Evolutionary conservation across 768 basidiomycete species (phyloP), one percentile per base, ranked within the genome.

Genomic region (Leccinellum rugosiceps): DNA sequence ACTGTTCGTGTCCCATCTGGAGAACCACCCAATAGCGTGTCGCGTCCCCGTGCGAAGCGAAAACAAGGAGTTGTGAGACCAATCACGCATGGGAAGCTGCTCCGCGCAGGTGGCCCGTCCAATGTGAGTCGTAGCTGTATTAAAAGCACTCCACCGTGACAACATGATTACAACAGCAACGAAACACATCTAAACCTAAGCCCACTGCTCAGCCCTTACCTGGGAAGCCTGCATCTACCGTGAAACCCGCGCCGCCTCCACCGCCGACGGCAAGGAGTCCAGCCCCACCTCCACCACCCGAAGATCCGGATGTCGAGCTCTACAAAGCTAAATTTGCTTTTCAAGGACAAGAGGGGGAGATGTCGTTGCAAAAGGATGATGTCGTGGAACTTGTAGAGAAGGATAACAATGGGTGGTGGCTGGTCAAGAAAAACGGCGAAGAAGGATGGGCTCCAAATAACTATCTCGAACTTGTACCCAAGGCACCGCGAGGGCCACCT

Each of bases 391-490:
- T 98, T 19, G 78, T 94, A 31, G 88, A 96, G 76, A 94, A 97
- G 70, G 87, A 88, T 68, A 85, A 94, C 58, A 96, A 96, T 64
- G 97, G 96, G 3, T 99, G 97, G 97, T 98, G 97, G 96, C 79
- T 97, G 31, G 88, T 98, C 56, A 91, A 88, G 79, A 93, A 89
- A 73, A 81, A 79, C 52, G 82, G 82, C 3, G 74, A 76, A 17
- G 94, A 98, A 69, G 97, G 93, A 14, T 99, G 95, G 94, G 93
- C 95, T 19, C 97, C 97, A 2, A 86, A 88, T 63, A 94, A 93
- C 71, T 97, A 94, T 67, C 84, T 96, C 7, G 94, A 97, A 69
- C 80, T 88, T 32, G 82, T 88, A 5, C 85, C 86, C 17, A 83
- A 83, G 21, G 84, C 82, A 62, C 80, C 85, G 3, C 84, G 83